phyloP scores from a whole-genome alignment of 306 rosid species.

The Quercus engelmannii region DNA sequence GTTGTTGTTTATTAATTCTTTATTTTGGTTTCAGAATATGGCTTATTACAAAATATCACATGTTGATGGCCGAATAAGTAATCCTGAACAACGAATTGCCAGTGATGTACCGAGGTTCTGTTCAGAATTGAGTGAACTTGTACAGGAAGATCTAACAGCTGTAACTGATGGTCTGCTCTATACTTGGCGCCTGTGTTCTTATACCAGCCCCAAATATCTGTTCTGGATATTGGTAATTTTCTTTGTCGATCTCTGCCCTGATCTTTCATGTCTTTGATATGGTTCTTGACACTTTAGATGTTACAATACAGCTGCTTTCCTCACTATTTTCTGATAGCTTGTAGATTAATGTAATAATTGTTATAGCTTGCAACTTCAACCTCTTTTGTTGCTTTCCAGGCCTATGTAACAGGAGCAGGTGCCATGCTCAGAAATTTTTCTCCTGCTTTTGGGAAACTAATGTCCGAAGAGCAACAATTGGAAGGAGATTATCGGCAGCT shows the following conservation, averaged over 20 bases:
- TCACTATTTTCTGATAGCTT: slow-evolving; percentile 19
- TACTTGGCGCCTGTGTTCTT: slow-evolving; percentile 95
- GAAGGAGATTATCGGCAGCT: slow-evolving; percentile 98
- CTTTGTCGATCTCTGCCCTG: slow-evolving; percentile 16
- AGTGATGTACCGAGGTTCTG: slow-evolving; percentile 97
- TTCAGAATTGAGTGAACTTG: slow-evolving; percentile 94
- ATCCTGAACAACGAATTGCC: slow-evolving; percentile 95
- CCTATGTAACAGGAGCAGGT: slow-evolving; percentile 90
- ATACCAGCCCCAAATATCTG: slow-evolving; percentile 99
- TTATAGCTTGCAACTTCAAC: slow-evolving; percentile 26
- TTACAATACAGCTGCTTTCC: neutral
- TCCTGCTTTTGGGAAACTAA: slow-evolving; percentile 92
- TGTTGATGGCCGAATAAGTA: slow-evolving; percentile 92
- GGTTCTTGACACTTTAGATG: neutral
- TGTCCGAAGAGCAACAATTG: slow-evolving; percentile 90
- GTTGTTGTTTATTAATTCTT: slow-evolving; percentile 19
- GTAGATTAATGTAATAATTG: slow-evolving; percentile 14
- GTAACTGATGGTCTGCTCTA: slow-evolving; percentile 88
- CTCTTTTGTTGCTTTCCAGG: slow-evolving; percentile 51
- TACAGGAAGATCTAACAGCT: slow-evolving; percentile 93
- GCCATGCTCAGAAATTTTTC: slow-evolving; percentile 75
- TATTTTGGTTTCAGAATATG: slow-evolving; percentile 73
- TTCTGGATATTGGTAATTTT: slow-evolving; percentile 87
- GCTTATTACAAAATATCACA: slow-evolving; percentile 95
- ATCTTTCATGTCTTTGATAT: neutral